These are phyloP conservation scores for Aspergillus fumigatus DNA, from an alignment of 2,329 filamentous ascomycete genomes.

Conservation along the genomic window DNA sequence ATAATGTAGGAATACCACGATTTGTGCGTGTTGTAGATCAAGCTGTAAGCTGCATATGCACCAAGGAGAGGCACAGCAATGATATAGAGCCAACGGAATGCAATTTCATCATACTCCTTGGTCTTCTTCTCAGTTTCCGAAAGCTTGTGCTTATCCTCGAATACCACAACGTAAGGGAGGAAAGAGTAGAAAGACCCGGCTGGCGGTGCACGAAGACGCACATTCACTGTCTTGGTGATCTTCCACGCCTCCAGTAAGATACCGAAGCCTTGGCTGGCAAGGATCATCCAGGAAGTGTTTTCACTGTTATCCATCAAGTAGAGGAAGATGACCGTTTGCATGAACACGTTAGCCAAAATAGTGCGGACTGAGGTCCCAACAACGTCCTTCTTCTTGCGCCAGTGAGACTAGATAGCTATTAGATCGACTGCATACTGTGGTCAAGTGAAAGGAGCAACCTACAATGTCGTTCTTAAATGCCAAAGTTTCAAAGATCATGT, in stretches of 20 bases:
- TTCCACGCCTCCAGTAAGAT: slow-evolving; percentile 84
- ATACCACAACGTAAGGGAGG: slow-evolving; percentile 73
- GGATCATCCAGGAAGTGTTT: slow-evolving; percentile 98
- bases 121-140: slow-evolving; percentile 96
- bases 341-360: slow-evolving; percentile 94
- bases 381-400: slow-evolving; percentile 99
- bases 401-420: slow-evolving; percentile 59
- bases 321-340: slow-evolving; percentile 93
- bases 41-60: slow-evolving; percentile 85
- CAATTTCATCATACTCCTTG: slow-evolving; percentile 95
- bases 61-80: slow-evolving; percentile 81
- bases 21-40: slow-evolving; percentile 92
- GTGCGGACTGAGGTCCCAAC: slow-evolving; percentile 94
- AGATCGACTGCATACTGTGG: neutral
- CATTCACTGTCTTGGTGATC: slow-evolving; percentile 89
- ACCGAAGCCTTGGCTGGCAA: slow-evolving; percentile 85
- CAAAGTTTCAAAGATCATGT: slow-evolving; percentile 92
- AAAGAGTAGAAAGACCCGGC: slow-evolving; percentile 67
- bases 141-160: slow-evolving; percentile 96
- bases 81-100: slow-evolving; percentile 95
- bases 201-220: slow-evolving; percentile 67
- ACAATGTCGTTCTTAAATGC: slow-evolving; percentile 96
- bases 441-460: slow-evolving; percentile 18
- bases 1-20: slow-evolving; percentile 98
- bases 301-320: slow-evolving; percentile 97